These are phyloP conservation scores for Scheffersomyces quercinus DNA, from an alignment of 1,139 yeast species.

Conservation along the genomic window DNA sequence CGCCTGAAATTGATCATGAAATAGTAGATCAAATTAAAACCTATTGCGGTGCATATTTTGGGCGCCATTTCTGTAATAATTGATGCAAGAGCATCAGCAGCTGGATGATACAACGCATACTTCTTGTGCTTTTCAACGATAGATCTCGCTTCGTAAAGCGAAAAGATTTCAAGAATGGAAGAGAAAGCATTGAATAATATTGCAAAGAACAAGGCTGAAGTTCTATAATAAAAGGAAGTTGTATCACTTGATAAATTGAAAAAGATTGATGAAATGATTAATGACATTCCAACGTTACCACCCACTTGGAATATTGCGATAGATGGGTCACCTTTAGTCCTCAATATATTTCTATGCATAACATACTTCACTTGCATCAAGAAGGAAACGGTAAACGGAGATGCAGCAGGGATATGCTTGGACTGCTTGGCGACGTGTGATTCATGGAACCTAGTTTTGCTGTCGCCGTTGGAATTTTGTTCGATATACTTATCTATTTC, in stretches of 20 bases:
- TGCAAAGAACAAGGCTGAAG: slow-evolving; percentile 59
- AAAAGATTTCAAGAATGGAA: slow-evolving; percentile 58
- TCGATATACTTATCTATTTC: slow-evolving; percentile 20
- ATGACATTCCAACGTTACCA: slow-evolving; percentile 31
- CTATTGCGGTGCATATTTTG: slow-evolving; percentile 45
- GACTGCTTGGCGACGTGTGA: slow-evolving; percentile 34
- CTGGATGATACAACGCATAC: slow-evolving; percentile 63
- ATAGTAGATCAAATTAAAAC: slow-evolving; percentile 51
- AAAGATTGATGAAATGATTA: slow-evolving; percentile 50
- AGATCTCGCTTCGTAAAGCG: slow-evolving; percentile 57
- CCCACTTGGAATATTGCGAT: slow-evolving; percentile 25
- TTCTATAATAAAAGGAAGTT: slow-evolving; percentile 55
- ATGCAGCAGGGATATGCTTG: slow-evolving; percentile 20
- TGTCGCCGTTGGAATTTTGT: slow-evolving; percentile 6
- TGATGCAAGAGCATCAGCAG: slow-evolving; percentile 66
- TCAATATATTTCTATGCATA: slow-evolving; percentile 25
- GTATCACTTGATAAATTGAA: slow-evolving; percentile 51
- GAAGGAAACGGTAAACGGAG: slow-evolving; percentile 37
- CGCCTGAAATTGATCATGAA: slow-evolving; percentile 59
- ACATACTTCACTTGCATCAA: slow-evolving; percentile 34
- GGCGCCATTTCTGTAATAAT: slow-evolving; percentile 60
- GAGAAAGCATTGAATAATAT: slow-evolving; percentile 57
- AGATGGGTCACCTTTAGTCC: slow-evolving; percentile 32
- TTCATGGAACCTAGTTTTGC: slow-evolving; percentile 11
- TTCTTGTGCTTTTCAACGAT: slow-evolving; percentile 62